Percentiles rank a stretch among this genome's conserved stretches.
These are phyloP conservation scores for Persicaria tinctoria DNA, from an alignment of 148 eudicot species.

Conservation along the genomic window DNA sequence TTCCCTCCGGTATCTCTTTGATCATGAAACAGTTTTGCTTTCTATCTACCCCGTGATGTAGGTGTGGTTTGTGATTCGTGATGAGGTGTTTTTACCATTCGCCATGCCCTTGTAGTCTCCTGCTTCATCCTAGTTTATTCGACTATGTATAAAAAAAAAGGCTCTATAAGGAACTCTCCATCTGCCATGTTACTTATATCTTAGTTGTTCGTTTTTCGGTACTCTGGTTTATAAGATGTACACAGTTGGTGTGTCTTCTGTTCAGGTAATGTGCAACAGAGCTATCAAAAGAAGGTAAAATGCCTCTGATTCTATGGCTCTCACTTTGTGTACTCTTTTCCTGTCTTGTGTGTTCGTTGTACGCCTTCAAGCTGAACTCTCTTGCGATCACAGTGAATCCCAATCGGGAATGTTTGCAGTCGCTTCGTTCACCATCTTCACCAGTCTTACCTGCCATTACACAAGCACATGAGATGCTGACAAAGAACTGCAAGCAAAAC, in stretches of 20 bases:
- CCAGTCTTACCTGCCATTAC: conserved; percentile 8
- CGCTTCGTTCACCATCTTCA: conserved; percentile 18
- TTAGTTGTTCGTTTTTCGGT: too few species aligned
- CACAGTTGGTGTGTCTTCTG: background rate
- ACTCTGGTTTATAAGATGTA: too few species aligned
- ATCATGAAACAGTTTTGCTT: conserved; percentile 6
- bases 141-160: conserved; percentile 5
- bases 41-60: conserved; percentile 1
- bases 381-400: background rate
- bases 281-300: background rate
- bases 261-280: background rate
- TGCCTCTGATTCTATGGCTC: background rate
- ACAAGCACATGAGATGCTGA: background rate
- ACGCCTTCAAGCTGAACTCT: background rate
- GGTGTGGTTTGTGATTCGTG: conserved; percentile 3
- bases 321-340: background rate
- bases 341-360: background rate
- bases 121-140: conserved; percentile 1
- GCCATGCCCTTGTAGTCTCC: background rate
- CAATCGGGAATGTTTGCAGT: conserved; percentile 16
- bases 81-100: conserved; percentile 3
- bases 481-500: background rate
- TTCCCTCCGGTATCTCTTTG: background rate
- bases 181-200: background rate
- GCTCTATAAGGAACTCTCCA: background rate